A percentile compares a stretch with the other conserved stretches of the same genome.
These are phyloP conservation scores for Aspergillus candidus DNA, from an alignment of 2,329 filamentous ascomycete species.

Conservation along the genomic window DNA sequence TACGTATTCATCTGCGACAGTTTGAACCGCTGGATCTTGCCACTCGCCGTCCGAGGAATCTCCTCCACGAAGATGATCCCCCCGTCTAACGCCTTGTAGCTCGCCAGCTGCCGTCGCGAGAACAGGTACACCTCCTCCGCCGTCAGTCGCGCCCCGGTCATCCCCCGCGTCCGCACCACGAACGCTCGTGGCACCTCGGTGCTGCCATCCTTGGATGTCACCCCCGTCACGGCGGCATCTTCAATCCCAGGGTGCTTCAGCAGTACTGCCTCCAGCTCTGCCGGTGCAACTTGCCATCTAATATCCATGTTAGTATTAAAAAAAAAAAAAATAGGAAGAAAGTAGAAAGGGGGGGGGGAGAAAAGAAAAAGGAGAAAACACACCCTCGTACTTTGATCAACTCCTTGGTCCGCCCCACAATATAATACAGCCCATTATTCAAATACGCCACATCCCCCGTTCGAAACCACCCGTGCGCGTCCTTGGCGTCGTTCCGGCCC, in stretches of 20 bases:
- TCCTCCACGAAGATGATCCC: constrained; percentile 45
- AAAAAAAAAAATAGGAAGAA: background rate
- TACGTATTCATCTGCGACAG: constrained; percentile 36
- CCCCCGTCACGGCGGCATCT: constrained; percentile 44
- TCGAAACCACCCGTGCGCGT: constrained; percentile 37
- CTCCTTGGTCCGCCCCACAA: constrained; percentile 40
- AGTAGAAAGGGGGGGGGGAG: background rate
- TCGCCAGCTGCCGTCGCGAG: constrained; percentile 37
- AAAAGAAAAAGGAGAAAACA: constrained; percentile 10
- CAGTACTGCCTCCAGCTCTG: constrained; percentile 44
- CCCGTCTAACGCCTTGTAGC: constrained; percentile 45
- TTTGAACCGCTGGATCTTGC: constrained; percentile 44
- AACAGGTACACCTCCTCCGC: constrained; percentile 41
- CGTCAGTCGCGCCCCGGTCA: constrained; percentile 20
- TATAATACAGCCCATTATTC: constrained; percentile 33
- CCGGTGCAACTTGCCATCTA: constrained; percentile 45
- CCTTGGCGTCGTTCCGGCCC: constrained; percentile 29
- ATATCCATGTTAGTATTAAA: background rate
- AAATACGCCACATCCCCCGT: constrained; percentile 40
- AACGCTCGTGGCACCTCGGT: constrained; percentile 42
- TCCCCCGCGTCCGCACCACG: constrained; percentile 33
- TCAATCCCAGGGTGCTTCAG: constrained; percentile 39
- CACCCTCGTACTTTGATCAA: constrained; percentile 44
- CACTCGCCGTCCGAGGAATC: constrained; percentile 46
- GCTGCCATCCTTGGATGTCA: constrained; percentile 29